Percentiles rank a stretch among this genome's conserved stretches.
phyloP scores from a whole-genome alignment of 768 basidiomycete genomes.

The Tubosaeta sp. region DNA sequence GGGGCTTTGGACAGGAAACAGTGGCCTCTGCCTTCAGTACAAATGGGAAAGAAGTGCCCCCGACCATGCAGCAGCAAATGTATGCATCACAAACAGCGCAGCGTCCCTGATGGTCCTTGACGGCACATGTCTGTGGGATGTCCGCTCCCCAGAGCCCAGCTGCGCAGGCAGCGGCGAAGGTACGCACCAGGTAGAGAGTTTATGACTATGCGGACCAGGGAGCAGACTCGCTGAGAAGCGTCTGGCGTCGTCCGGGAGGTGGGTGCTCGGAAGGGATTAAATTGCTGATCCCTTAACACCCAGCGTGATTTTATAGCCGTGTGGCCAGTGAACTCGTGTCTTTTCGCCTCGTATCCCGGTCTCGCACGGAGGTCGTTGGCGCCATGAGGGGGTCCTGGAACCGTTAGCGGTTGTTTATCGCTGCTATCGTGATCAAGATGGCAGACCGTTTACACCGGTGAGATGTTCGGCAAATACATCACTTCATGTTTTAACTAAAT shows the following conservation, averaged over 20 bases:
- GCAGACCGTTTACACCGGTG: slow-evolving; percentile 18
- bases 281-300: slow-evolving; percentile 13
- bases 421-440: slow-evolving; percentile 26
- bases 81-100: slow-evolving; percentile 19
- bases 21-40: slow-evolving; percentile 31
- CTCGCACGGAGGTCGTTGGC: slow-evolving; percentile 8
- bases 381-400: slow-evolving; percentile 21
- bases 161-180: slow-evolving; percentile 3
- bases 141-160: slow-evolving; percentile 17
- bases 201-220: background rate
- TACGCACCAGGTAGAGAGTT: slow-evolving; percentile 15
- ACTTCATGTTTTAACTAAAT: slow-evolving; percentile 26
- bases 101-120: slow-evolving; percentile 5
- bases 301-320: slow-evolving; percentile 25
- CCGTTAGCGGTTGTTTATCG: slow-evolving; percentile 20
- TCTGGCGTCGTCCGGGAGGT: slow-evolving; percentile 3
- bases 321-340: slow-evolving; percentile 15
- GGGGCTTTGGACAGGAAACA: slow-evolving; percentile 26
- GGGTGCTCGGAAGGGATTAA: slow-evolving; percentile 5
- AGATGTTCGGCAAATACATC: slow-evolving; percentile 22
- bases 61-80: slow-evolving; percentile 33
- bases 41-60: slow-evolving; percentile 35
- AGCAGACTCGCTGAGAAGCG: background rate
- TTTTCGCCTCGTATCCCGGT: slow-evolving; percentile 8
- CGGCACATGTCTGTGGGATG: background rate